Conservation (phyloP, 2,329 filamentous ascomycete species). For the Magnaporthiopsis rhizophila region DNA sequence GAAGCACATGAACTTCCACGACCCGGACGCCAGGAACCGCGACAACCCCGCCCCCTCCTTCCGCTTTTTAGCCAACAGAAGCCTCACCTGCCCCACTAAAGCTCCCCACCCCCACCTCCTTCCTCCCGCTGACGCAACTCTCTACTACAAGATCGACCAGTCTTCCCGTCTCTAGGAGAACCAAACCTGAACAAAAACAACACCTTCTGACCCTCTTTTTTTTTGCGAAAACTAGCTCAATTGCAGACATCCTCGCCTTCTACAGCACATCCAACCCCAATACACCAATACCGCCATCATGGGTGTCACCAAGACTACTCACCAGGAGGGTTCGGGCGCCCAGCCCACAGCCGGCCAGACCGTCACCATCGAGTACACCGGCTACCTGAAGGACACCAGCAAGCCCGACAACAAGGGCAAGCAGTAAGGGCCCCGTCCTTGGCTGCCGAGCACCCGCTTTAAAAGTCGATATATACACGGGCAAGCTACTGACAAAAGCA, state of each 20-base stretch:
- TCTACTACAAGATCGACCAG: background rate
- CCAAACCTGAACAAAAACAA: background rate
- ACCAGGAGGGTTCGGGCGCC: conserved; percentile 53
- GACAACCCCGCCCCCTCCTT: background rate
- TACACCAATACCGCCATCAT: conserved; percentile 35
- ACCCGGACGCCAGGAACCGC: background rate
- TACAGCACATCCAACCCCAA: conserved; percentile 10
- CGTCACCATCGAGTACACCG: conserved; percentile 86
- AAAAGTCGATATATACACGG: background rate
- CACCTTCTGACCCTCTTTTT: background rate
- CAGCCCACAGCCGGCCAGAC: conserved; percentile 56
- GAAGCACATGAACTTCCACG: background rate
- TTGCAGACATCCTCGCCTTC: conserved; percentile 10
- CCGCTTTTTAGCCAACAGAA: background rate
- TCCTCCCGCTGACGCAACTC: background rate
- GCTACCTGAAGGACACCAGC: conserved; percentile 65
- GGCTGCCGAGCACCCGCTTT: conserved; percentile 7
- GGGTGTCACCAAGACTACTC: conserved; percentile 64
- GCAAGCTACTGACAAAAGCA: conserved; percentile 14
- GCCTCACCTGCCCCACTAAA: background rate
- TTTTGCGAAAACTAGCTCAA: conserved; percentile 5
- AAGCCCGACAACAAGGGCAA: conserved; percentile 57
- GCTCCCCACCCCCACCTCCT: background rate
- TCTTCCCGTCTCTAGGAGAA: background rate
- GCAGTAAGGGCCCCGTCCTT: conserved; percentile 46